Conservation (phyloP, 495 filamentous ascomycete genomes). For the Recurvomyces mirabilis region DNA sequence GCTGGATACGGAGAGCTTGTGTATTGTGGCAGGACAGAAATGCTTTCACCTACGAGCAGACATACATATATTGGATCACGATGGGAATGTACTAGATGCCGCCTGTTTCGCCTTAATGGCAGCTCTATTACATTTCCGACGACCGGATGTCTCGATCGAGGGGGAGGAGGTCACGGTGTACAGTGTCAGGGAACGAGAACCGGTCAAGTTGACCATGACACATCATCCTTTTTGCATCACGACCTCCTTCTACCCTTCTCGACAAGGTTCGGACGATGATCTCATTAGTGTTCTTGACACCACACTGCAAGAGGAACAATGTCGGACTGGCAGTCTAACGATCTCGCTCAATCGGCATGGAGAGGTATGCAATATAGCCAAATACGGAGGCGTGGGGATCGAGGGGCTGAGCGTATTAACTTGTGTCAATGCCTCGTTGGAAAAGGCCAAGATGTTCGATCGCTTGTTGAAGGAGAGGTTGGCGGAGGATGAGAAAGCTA, state of each 20-base stretch:
- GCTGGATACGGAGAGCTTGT: conserved; percentile 88
- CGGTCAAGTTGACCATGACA: conserved; percentile 76
- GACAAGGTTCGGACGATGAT: too few relatives aligned
- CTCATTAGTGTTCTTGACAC: conserved; percentile 65
- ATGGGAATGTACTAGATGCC: conserved; percentile 78
- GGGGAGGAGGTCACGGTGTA: conserved; percentile 75
- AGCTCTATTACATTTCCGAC: conserved; percentile 77
- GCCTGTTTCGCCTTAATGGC: conserved; percentile 77
- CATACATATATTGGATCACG: conserved; percentile 77
- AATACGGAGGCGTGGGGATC: conserved; percentile 69
- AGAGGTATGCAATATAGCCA: conserved; percentile 84
- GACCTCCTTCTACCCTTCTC: conserved; percentile 68
- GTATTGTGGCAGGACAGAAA: conserved; percentile 78
- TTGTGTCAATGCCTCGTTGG: conserved; percentile 55
- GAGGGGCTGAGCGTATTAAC: conserved; percentile 64
- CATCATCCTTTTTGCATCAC: conserved; percentile 83
- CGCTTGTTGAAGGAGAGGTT: conserved; percentile 57
- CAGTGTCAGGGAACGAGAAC: conserved; percentile 71
- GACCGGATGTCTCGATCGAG: conserved; percentile 73
- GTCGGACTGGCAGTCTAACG: conserved; percentile 71
- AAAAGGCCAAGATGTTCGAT: conserved; percentile 71
- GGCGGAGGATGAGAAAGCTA: conserved; percentile 61
- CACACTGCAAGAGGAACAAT: conserved; percentile 71
- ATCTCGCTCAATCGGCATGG: conserved; percentile 80
- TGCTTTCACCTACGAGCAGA: conserved; percentile 84